Base-by-base conservation (phyloP, 495 filamentous ascomycete genomes). In the Neurospora intermedia region DNA sequence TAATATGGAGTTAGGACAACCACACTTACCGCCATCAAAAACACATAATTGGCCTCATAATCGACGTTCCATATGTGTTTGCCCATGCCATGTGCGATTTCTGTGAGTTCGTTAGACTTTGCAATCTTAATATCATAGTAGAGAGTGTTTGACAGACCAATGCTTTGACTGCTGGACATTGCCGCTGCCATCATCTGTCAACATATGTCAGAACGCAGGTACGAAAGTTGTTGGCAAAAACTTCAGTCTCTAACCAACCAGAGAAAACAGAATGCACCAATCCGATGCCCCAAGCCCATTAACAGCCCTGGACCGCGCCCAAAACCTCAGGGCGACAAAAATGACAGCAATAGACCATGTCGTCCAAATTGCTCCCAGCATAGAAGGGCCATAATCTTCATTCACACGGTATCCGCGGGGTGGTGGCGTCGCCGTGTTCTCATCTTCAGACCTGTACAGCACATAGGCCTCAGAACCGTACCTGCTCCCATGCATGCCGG, bases 21-120 rank as follows among this genome's bases (percentile, higher is more conserved):
- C 45, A 45, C n/a, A 71, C 70, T 16, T 73, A 78, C 77, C 71
- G 73, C 39, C 23, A 70, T 46, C 69, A 77, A 69, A 10, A 43
- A 39, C 15, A 18, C 8, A 16, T 40, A 48, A 18, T 79, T 46
- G 18, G 3, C 31, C 1, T 5, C 20, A 7, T 66, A 3, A 43
- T 75, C 42, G 39, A 79, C 43, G 40, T 80, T 76, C 41, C 69
- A 75, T 5, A 75, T 1, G 70, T 80, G 78, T 66, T 73, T 76
- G 0, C 79, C 77, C 72, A 77, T 62, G 13, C 77, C 77, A 73
- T 76, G 43, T 10, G 39, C 45, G 27, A 43, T 62, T 70, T 78
- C 78, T 77, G 70, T 27, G n/a, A 11, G 4, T 18, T 42, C n/a
- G n/a, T 43, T 40, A 72, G 35, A 69, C 35, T 20, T 46, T 59